Evolutionary conservation across 2,329 filamentous ascomycete species (phyloP).

Genomic region (Penicillium freii): DNA sequence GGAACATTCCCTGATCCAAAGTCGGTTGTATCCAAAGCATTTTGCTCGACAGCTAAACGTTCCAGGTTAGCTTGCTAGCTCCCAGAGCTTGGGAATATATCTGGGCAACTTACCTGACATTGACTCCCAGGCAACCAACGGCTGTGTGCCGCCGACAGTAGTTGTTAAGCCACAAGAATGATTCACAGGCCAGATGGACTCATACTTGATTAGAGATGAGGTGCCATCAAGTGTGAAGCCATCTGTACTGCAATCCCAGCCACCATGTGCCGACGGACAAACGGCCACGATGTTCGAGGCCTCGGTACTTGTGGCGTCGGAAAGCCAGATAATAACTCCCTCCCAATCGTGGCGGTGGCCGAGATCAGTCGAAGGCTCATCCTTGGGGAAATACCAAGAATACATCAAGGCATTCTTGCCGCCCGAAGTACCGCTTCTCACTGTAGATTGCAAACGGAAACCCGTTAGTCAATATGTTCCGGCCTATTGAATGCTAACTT

Average conservation of each 20-base stretch:
- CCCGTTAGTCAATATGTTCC: background rate
- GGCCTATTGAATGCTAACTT: background rate
- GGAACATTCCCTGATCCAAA: constrained; percentile 50
- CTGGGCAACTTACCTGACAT: constrained; percentile 32
- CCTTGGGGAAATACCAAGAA: constrained; percentile 54
- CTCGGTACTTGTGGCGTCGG: constrained; percentile 33
- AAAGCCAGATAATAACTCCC: constrained; percentile 54
- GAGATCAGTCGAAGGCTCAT: constrained; percentile 44
- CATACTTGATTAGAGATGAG: constrained; percentile 49
- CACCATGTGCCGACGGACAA: constrained; percentile 54
- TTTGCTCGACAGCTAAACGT: constrained; percentile 34
- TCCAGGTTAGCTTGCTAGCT: background rate
- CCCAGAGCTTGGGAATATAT: background rate
- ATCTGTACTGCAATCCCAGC: constrained; percentile 46
- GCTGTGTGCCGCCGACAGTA: constrained; percentile 45
- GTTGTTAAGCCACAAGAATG: constrained; percentile 47
- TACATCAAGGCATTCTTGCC: constrained; percentile 53
- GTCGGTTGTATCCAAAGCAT: constrained; percentile 46
- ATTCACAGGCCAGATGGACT: constrained; percentile 50
- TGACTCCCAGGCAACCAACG: constrained; percentile 52
- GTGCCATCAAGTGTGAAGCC: constrained; percentile 45
- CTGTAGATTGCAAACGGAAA: constrained; percentile 8
- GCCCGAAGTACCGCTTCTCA: constrained; percentile 44
- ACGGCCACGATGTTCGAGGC: constrained; percentile 49
- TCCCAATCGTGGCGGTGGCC: constrained; percentile 60